phyloP scores from a whole-genome alignment of 441 rosid genomes.

The Geranium incanum region DNA sequence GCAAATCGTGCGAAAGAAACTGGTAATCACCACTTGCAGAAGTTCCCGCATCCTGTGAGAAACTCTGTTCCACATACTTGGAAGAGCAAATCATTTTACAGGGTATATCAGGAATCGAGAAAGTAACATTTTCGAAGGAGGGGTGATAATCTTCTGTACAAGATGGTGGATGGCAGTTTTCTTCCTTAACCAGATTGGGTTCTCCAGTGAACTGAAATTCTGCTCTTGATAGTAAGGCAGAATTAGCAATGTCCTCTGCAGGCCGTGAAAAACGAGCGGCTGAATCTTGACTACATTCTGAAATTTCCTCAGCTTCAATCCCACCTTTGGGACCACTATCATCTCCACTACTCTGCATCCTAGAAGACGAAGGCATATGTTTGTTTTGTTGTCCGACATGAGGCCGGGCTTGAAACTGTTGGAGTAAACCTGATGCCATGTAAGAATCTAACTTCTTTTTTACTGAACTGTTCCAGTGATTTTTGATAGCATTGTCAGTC shows the following conservation, averaged over 20 bases:
- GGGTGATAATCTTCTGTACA: conserved; percentile 55
- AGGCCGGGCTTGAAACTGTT: conserved; percentile 64
- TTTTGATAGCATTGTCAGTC: conserved; percentile 97
- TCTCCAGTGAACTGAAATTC: conserved; percentile 45
- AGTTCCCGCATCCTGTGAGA: conserved; percentile 31
- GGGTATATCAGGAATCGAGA: conserved; percentile 48
- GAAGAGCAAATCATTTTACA: conserved; percentile 50
- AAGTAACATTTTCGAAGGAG: conserved; percentile 43
- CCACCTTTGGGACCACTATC: conserved; percentile 48
- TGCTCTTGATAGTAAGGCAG: conserved; percentile 35
- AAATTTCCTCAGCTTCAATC: conserved; percentile 60
- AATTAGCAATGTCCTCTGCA: conserved; percentile 46
- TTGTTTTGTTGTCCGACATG: conserved; percentile 49
- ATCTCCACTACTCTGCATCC: conserved; percentile 64
- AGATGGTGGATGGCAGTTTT: conserved; percentile 46
- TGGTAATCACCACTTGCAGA: conserved; percentile 40
- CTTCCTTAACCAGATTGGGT: conserved; percentile 38
- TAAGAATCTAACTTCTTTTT: conserved; percentile 94
- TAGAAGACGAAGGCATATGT: conserved; percentile 45
- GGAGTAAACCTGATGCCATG: conserved; percentile 77
- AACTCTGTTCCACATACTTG: conserved; percentile 35
- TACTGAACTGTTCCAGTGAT: conserved; percentile 99
- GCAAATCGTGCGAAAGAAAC: conserved; percentile 39
- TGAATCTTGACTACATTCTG: conserved; percentile 91
- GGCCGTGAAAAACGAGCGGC: conserved; percentile 56